These are phyloP conservation scores for Carpinus viminea DNA, from an alignment of 306 rosid genomes.

Conservation along the genomic window DNA sequence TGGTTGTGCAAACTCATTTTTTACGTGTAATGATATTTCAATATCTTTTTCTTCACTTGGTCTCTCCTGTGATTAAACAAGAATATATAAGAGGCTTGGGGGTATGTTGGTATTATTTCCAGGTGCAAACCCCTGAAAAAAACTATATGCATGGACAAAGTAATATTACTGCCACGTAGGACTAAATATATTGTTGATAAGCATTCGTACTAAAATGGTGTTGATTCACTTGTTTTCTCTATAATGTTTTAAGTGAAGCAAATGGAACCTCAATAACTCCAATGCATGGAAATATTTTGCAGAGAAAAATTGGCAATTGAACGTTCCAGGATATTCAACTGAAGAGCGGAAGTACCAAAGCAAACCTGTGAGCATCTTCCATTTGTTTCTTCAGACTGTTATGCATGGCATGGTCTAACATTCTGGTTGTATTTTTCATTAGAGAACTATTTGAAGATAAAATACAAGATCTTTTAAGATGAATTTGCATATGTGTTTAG, in stretches of 20 bases:
- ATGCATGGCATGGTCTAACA: not conserved
- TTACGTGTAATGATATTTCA: not conserved
- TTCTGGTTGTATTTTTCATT: not conserved
- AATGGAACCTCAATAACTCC: not conserved
- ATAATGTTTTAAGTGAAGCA: not conserved
- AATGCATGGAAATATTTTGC: slow-evolving; percentile 40
- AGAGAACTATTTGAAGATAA: not conserved
- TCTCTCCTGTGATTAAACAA: not conserved
- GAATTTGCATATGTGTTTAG: not conserved
- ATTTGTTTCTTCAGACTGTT: slow-evolving; percentile 1
- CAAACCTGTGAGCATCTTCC: slow-evolving; percentile 57
- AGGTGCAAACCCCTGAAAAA: not conserved
- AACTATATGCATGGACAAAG: not conserved
- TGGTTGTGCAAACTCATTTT: not conserved
- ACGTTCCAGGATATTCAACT: slow-evolving; percentile 85
- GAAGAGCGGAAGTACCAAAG: slow-evolving; percentile 76
- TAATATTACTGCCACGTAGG: not conserved
- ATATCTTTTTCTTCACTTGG: not conserved
- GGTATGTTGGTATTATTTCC: not conserved
- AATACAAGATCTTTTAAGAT: not conserved
- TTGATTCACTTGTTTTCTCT: not conserved
- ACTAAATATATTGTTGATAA: not conserved
- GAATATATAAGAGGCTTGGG: not conserved
- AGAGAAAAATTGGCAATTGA: slow-evolving; percentile 87
- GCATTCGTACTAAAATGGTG: not conserved